Evolutionary conservation across 139 green algal genomes (phyloP), one percentile per base, ranked within the genome.

Genomic region (Penium margaritaceum): DNA sequence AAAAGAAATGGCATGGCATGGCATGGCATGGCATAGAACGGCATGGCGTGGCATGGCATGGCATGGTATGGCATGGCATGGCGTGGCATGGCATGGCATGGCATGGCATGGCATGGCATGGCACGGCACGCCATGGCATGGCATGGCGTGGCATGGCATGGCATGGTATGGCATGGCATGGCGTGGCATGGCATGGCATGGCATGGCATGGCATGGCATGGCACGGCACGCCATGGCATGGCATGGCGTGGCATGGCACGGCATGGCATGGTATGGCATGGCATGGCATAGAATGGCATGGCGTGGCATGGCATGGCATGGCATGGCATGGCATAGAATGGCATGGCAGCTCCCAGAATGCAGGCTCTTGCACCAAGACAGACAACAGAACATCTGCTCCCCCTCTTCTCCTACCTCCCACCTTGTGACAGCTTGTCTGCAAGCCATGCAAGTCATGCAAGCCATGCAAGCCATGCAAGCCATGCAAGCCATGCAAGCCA

Each of bases 391-490:
- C n/a, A 51, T 51, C 9, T 51, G 41, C 41, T 12, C 7, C 12
- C 9, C 88, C 43, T 85, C 84, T 72, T 95, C 89, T 5, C 43
- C 34, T 0, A 88, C 87, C 29, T 84, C 60, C n/a, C n/a, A n/a
- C n/a, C n/a, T n/a, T n/a, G n/a, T n/a, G n/a, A n/a, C n/a, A n/a
- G n/a, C n/a, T n/a, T n/a, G n/a, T n/a, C n/a, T n/a, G n/a, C n/a
- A n/a, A n/a, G n/a, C n/a, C n/a, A n/a, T n/a, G n/a, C n/a, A n/a
- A n/a, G n/a, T n/a, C n/a, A n/a, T n/a, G n/a, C n/a, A n/a, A n/a
- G n/a, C n/a, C n/a, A n/a, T n/a, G n/a, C n/a, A n/a, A n/a, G n/a
- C n/a, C n/a, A n/a, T n/a, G n/a, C n/a, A n/a, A n/a, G n/a, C n/a
- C n/a, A n/a, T n/a, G n/a, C n/a, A n/a, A n/a, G n/a, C n/a, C n/a